phyloP scores from a whole-genome alignment of 2,329 filamentous ascomycete species.

The Phoma herbarum region DNA sequence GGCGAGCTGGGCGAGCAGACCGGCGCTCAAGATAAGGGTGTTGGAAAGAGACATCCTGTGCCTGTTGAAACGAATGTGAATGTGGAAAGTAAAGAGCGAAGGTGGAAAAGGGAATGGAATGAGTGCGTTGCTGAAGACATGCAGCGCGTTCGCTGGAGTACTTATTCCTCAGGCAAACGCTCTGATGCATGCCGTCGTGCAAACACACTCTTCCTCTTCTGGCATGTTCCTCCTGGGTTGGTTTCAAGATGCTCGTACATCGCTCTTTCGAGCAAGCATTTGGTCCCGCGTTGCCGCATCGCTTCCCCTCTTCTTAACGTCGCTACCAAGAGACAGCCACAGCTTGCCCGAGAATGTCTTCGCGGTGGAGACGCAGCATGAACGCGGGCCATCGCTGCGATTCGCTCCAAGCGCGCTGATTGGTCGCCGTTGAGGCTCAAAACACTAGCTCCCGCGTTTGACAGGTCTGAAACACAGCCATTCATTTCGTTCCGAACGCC shows the following conservation, averaged over 20 bases:
- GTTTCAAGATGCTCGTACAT: constrained; percentile 12
- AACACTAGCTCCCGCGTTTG: constrained; percentile 21
- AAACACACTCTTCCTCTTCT: constrained; percentile 11
- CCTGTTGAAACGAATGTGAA: constrained; percentile 12
- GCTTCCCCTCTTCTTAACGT: constrained; percentile 4
- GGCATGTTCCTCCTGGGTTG: constrained; percentile 7
- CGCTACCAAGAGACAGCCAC: constrained; percentile 1
- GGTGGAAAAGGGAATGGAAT: constrained; percentile 5
- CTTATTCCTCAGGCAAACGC: constrained; percentile 9
- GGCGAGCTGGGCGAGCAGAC: constrained; percentile 38
- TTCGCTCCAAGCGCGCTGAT: constrained; percentile 8
- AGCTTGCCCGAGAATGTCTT: constrained; percentile 1
- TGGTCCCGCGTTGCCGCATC: background rate
- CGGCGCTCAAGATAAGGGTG: constrained; percentile 34
- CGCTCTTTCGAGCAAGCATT: constrained; percentile 10
- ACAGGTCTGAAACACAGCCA: constrained; percentile 14
- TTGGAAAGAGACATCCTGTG: constrained; percentile 44
- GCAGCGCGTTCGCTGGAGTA: background rate
- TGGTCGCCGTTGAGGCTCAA: constrained; percentile 10
- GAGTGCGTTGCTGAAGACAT: constrained; percentile 1
- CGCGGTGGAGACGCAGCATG: constrained; percentile 3
- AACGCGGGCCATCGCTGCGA: constrained; percentile 1
- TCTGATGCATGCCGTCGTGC: background rate
- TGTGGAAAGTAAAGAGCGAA: constrained; percentile 2
- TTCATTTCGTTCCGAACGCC: constrained; percentile 24